Conservation (phyloP, 2,329 filamentous ascomycete genomes). For the Coniochaeta sp. region DNA sequence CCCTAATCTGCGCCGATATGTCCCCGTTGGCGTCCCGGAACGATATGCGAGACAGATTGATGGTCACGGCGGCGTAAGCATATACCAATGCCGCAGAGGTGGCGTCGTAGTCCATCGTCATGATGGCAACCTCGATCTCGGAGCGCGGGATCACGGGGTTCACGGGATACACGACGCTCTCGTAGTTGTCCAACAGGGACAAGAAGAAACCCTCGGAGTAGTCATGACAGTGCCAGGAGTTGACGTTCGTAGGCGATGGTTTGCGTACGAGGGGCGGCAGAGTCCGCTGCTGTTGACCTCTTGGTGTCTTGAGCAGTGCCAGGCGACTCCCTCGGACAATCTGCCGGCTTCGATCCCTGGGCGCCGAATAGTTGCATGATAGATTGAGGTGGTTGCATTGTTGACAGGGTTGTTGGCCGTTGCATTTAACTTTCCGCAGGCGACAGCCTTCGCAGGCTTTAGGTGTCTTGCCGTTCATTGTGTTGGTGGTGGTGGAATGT, state of each 20-base stretch:
- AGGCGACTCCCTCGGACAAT: slow-evolving; percentile 29
- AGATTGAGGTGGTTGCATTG: slow-evolving; percentile 35
- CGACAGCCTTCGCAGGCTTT: slow-evolving; percentile 12
- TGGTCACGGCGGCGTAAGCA: slow-evolving; percentile 35
- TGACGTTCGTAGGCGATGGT: too few species aligned
- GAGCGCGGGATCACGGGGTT: slow-evolving; percentile 35
- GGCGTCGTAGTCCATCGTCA: slow-evolving; percentile 26
- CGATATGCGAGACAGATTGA: slow-evolving; percentile 28
- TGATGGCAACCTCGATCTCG: slow-evolving; percentile 27
- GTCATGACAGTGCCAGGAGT: neutral
- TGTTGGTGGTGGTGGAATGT: too few species aligned
- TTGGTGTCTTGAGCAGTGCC: slow-evolving; percentile 21
- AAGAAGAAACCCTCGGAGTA: slow-evolving; percentile 26
- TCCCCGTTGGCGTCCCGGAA: neutral
- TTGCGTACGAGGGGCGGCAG: too few species aligned
- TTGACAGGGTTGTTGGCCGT: slow-evolving; percentile 34
- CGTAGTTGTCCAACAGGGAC: slow-evolving; percentile 35
- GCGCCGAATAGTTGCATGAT: slow-evolving; percentile 34
- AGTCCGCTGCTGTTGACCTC: slow-evolving; percentile 5
- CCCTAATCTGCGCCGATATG: slow-evolving; percentile 18
- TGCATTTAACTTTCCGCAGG: slow-evolving; percentile 14
- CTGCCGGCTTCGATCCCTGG: slow-evolving; percentile 26
- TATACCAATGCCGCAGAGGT: slow-evolving; percentile 34
- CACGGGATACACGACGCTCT: slow-evolving; percentile 36
- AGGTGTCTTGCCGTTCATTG: neutral